A percentile compares a stretch with the other conserved stretches of the same genome.
These are phyloP conservation scores for Ceratobasidium sp. DNA, from an alignment of 1,284 basidiomycete genomes.

Conservation along the genomic window DNA sequence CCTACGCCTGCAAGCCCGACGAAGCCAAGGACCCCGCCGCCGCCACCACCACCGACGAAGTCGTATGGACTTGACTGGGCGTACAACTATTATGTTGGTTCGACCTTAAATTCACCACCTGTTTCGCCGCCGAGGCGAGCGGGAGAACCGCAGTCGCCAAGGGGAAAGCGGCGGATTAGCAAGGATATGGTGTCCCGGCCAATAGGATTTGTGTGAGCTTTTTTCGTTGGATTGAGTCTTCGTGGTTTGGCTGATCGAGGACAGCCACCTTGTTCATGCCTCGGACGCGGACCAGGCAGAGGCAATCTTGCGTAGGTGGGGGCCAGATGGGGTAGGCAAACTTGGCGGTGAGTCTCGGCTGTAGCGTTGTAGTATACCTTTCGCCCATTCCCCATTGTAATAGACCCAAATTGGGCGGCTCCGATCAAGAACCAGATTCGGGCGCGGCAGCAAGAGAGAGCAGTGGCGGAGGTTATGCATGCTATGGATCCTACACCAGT, in stretches of 20 bases:
- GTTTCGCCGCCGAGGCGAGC: not conserved
- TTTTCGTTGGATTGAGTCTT: not conserved
- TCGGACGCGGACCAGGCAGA: constrained; percentile 93
- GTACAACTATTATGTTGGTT: constrained; percentile 32
- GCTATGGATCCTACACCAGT: constrained; percentile 47
- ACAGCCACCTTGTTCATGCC: constrained; percentile 91
- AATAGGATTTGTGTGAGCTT: constrained; percentile 82
- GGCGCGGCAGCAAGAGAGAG: constrained; percentile 77
- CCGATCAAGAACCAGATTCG: constrained; percentile 88
- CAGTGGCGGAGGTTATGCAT: constrained; percentile 77
- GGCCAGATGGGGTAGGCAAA: constrained; percentile 90
- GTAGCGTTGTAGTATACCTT: constrained; percentile 50
- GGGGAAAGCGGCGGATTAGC: constrained; percentile 72
- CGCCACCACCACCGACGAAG: constrained; percentile 50
- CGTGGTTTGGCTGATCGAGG: constrained; percentile 43
- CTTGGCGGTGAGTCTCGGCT: constrained; percentile 73
- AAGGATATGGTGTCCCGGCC: constrained; percentile 89
- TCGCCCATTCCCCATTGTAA: constrained; percentile 39
- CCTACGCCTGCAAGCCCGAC: constrained; percentile 45
- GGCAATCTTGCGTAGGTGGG: constrained; percentile 89
- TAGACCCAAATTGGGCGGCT: constrained; percentile 90
- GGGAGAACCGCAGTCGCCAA: constrained; percentile 53
- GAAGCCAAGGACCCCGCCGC: constrained; percentile 48
- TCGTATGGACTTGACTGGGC: constrained; percentile 31
- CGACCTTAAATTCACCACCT: constrained; percentile 27